phyloP scores from a whole-genome alignment of 2,329 filamentous ascomycete genomes.

The Emydomyces testavorans region DNA sequence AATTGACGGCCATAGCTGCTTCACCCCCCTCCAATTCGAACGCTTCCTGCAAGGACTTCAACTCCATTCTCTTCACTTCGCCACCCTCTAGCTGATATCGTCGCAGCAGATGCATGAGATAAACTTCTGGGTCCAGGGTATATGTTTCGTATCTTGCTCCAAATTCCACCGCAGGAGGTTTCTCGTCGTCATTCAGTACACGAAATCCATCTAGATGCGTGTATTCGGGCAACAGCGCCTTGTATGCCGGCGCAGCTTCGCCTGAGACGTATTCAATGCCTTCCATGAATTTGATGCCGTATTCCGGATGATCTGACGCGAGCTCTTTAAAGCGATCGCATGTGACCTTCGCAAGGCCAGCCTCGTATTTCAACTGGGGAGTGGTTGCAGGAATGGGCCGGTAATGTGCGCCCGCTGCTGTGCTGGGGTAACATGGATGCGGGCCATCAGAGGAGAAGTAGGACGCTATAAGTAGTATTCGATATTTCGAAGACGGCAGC shows the following conservation, averaged over 20 bases:
- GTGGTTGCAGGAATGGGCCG: slow-evolving; percentile 34
- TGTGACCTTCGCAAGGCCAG: slow-evolving; percentile 29
- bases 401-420: slow-evolving; percentile 40
- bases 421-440: slow-evolving; percentile 35
- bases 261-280: slow-evolving; percentile 34
- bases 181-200: slow-evolving; percentile 21
- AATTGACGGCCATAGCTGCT: slow-evolving; percentile 35
- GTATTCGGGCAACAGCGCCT: slow-evolving; percentile 30
- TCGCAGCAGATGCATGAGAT: slow-evolving; percentile 33
- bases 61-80: slow-evolving; percentile 16
- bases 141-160: slow-evolving; percentile 34
- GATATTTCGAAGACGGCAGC: slow-evolving; percentile 20
- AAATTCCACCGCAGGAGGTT: slow-evolving; percentile 30
- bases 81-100: slow-evolving; percentile 34
- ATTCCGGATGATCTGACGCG: slow-evolving; percentile 25
- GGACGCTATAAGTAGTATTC: slow-evolving; percentile 32
- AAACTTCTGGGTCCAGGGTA: slow-evolving; percentile 36
- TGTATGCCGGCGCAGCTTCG: slow-evolving; percentile 17
- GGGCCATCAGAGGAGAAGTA: slow-evolving; percentile 29
- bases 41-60: slow-evolving; percentile 25
- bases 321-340: slow-evolving; percentile 30
- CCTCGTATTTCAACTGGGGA: slow-evolving; percentile 29
- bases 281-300: slow-evolving; percentile 29
- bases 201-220: slow-evolving; percentile 29
- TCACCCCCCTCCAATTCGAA: slow-evolving; percentile 26